Evolutionary conservation across 2,329 filamentous ascomycete species (phyloP).

Genomic region (Penicillium frequentans): DNA sequence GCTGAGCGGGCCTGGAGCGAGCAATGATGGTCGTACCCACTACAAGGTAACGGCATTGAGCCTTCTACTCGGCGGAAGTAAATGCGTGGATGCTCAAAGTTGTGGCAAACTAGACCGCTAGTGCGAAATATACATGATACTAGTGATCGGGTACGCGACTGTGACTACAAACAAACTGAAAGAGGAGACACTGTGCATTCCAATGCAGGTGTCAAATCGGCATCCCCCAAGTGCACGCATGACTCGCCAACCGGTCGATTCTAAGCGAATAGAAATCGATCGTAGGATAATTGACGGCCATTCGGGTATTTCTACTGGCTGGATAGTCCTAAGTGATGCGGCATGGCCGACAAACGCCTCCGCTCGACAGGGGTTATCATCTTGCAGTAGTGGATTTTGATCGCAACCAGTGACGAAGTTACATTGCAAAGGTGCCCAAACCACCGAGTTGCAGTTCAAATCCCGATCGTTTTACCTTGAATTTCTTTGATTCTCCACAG

Average conservation of each 20-base stretch:
- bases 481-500: neutral
- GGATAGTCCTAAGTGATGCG: neutral
- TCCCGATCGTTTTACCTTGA: slow-evolving; percentile 2
- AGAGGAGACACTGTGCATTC: neutral
- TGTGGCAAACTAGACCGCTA: neutral
- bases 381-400: slow-evolving; percentile 2
- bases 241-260: neutral
- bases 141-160: neutral
- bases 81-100: neutral
- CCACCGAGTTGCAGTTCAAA: slow-evolving; percentile 11
- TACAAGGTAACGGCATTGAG: neutral
- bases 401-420: slow-evolving; percentile 7
- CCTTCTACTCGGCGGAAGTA: no score
- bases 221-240: neutral
- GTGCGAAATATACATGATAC: neutral
- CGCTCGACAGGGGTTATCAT: neutral
- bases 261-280: neutral
- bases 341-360: neutral
- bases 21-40: neutral
- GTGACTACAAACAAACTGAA: neutral
- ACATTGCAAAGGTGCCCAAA: slow-evolving; percentile 14
- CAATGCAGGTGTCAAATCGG: neutral
- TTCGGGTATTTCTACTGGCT: neutral
- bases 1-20: neutral
- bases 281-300: neutral